A percentile compares a stretch with the other conserved stretches of the same genome.
phyloP scores from a whole-genome alignment of 2,329 filamentous ascomycete genomes.

The Alternaria gansuensis region DNA sequence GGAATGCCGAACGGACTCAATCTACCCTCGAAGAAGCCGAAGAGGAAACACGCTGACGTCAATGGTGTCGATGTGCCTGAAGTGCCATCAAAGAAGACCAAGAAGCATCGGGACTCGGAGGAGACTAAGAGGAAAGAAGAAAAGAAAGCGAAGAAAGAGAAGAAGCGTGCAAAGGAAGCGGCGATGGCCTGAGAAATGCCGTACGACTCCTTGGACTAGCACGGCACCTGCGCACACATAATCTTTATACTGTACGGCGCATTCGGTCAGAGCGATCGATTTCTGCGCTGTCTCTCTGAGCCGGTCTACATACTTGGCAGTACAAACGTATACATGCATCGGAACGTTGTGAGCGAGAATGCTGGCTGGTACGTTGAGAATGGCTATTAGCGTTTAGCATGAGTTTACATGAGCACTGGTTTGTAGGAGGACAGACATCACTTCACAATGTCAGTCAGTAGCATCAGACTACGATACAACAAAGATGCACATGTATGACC shows the following conservation, averaged over 20 bases:
- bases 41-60: constrained; percentile 51
- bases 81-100: constrained; percentile 52
- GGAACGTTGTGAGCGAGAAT: neutral
- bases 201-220: neutral
- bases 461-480: neutral
- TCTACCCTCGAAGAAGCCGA: constrained; percentile 46
- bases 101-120: constrained; percentile 49
- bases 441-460: neutral
- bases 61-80: constrained; percentile 40
- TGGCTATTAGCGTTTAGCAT: neutral
- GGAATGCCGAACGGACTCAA: constrained; percentile 37
- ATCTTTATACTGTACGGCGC: neutral
- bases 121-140: constrained; percentile 51
- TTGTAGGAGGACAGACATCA: neutral
- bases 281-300: neutral
- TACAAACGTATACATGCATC: neutral
- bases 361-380: neutral
- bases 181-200: constrained; percentile 26
- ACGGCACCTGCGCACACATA: neutral
- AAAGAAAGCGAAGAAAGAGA: constrained; percentile 52
- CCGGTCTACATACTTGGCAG: neutral
- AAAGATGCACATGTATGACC: neutral
- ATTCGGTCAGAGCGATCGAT: neutral
- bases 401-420: neutral
- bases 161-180: constrained; percentile 45